Conservation (phyloP, 2,329 filamentous ascomycete genomes). For the Pseudocercospora crystallina region DNA sequence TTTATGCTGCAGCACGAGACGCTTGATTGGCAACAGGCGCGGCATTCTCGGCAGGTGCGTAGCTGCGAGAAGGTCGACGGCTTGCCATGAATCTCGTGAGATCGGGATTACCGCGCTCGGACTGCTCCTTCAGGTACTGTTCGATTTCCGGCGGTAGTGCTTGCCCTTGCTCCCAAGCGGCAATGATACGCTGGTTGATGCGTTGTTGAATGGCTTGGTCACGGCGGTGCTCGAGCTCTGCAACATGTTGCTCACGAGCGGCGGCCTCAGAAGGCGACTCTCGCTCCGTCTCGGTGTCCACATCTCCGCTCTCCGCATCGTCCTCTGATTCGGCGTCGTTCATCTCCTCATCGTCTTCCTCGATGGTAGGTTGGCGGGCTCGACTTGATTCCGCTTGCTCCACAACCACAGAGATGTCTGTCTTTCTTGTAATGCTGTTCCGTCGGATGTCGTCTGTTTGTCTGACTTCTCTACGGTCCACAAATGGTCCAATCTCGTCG, state of each 20-base stretch:
- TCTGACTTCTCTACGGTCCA: constrained; percentile 37
- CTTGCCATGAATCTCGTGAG: constrained; percentile 16
- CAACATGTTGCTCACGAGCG: constrained; percentile 28
- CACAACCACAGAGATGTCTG: constrained; percentile 34
- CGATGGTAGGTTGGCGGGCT: constrained; percentile 22
- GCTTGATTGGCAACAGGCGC: constrained; percentile 19
- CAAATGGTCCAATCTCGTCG: constrained; percentile 65
- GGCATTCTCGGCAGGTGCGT: constrained; percentile 17
- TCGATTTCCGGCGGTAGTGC: constrained; percentile 35
- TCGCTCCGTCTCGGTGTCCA: constrained; percentile 16
- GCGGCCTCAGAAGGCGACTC: constrained; percentile 24
- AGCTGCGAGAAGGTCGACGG: constrained; percentile 19
- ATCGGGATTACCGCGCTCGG: constrained; percentile 30
- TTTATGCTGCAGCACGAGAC: constrained; percentile 24
- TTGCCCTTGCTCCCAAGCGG: constrained; percentile 33
- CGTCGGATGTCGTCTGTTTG: constrained; percentile 20
- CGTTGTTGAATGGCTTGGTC: constrained; percentile 25
- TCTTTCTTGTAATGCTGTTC: constrained; percentile 34
- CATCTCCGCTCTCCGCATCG: constrained; percentile 16
- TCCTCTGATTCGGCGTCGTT: constrained; percentile 26
- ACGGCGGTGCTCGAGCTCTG: constrained; percentile 27
- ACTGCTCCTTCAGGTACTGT: constrained; percentile 37
- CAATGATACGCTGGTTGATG: constrained; percentile 32
- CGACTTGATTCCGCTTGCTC: constrained; percentile 25
- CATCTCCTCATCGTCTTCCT: constrained; percentile 29